phyloP scores from a whole-genome alignment of 352 stramenopile species.

The Thraustochytrium striatum region DNA sequence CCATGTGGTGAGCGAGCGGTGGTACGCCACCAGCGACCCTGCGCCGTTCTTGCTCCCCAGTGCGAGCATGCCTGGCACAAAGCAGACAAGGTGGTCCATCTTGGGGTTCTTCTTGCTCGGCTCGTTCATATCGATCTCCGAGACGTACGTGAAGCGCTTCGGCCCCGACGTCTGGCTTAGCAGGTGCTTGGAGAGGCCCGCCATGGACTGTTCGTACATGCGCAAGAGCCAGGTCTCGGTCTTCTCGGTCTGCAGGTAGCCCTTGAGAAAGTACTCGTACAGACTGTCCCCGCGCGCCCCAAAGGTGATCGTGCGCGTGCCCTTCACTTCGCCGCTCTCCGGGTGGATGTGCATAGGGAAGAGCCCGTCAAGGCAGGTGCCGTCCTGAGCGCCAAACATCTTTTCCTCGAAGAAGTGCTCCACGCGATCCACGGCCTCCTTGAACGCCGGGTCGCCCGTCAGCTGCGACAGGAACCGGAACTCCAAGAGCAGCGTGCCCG shows the following conservation, averaged over 20 bases:
- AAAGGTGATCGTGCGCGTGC: conserved; percentile 67
- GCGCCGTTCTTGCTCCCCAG: conserved; percentile 66
- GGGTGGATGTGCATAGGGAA: conserved; percentile 52
- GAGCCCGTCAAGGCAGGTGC: conserved; percentile 35
- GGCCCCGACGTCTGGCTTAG: conserved; percentile 61
- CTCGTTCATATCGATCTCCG: conserved; percentile 46
- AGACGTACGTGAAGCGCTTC: conserved; percentile 66
- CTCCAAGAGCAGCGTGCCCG: conserved; percentile 71
- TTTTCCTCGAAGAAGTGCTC: conserved; percentile 20
- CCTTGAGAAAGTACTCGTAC: conserved; percentile 98
- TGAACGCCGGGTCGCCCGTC: conserved; percentile 60
- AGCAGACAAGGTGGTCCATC: conserved; percentile 78
- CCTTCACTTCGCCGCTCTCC: not conserved
- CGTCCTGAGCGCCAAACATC: not conserved
- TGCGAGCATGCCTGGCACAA: conserved; percentile 71
- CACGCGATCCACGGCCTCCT: conserved; percentile 42
- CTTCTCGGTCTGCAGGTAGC: conserved; percentile 89
- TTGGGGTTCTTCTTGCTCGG: not conserved
- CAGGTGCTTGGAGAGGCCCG: conserved; percentile 83
- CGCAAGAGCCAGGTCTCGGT: conserved; percentile 53
- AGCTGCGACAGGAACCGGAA: conserved; percentile 68
- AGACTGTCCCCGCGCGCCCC: conserved; percentile 90
- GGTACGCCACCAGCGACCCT: not conserved
- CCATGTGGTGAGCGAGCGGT: conserved; percentile 58
- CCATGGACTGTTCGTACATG: conserved; percentile 87